Conservation (phyloP, 2,329 filamentous ascomycete genomes). For the Ascochyta rabiei region DNA sequence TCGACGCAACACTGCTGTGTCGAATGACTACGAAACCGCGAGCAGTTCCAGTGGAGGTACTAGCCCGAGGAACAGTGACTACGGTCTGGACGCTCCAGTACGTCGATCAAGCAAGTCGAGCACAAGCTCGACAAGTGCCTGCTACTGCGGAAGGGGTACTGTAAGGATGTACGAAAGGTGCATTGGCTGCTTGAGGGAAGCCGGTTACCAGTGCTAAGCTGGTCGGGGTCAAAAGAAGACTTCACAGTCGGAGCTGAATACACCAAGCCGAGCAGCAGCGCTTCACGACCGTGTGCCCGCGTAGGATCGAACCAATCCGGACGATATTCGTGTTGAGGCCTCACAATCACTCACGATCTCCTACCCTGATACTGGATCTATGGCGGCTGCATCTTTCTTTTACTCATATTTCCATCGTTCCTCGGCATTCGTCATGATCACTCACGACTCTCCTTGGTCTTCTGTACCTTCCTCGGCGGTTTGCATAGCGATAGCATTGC, state of each 20-base stretch:
- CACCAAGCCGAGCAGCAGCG: not conserved
- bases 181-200: conserved; percentile 50
- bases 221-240: not conserved
- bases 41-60: conserved; percentile 61
- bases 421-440: not conserved
- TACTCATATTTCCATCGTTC: not conserved
- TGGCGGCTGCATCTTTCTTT: not conserved
- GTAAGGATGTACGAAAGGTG: conserved; percentile 53
- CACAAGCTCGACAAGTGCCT: conserved; percentile 32
- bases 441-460: conserved; percentile 28
- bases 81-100: conserved; percentile 48
- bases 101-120: conserved; percentile 46
- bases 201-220: conserved; percentile 42
- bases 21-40: conserved; percentile 57
- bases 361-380: not conserved
- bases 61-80: conserved; percentile 58
- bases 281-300: not conserved
- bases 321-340: not conserved
- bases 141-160: conserved; percentile 47
- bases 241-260: not conserved
- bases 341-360: not conserved
- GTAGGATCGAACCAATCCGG: not conserved
- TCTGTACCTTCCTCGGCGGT: conserved; percentile 22
- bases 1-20: conserved; percentile 55
- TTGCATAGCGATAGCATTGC: conserved; percentile 47